Base-by-base conservation (phyloP, 345 rosid genomes). In the Heritiera fomes region DNA sequence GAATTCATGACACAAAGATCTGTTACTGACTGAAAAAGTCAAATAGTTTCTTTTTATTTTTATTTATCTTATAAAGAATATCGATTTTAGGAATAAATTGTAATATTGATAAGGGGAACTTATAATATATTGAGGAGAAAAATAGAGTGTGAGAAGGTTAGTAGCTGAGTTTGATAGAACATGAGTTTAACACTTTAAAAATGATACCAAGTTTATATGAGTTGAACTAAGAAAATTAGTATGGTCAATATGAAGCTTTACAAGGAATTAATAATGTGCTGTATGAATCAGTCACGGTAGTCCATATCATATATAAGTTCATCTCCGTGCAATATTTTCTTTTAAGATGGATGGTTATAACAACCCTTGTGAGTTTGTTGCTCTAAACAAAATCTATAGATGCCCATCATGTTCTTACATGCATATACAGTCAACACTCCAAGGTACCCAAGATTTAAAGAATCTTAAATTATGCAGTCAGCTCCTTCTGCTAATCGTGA, bases 121-220 rank as follows among this genome's bases (percentile, higher is more conserved):
- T 69, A 40, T 46, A 23, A 61, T 3, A 50, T 49, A 70, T 28
- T 7, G 41, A 49, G 1, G 64, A 56, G 43, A 50, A 15, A 50
- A 71, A 71, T 71, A 52, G 43, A 14, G 3, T 49, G 55, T 23
- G 13, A 71, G 75, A 70, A 70, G 45, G 75, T 60, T 71, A 50
- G 59, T 50, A 30, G 41, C 58, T 50, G 45, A 30, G 60, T 71
- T 71, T 71, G 75, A 32, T 66, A n/a, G 50, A 63, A 41, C 30
- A 8, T 41, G 30, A 66, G 50, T 41, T 41, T 5, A 66, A 66
- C 46, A n/a, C n/a, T 66, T 66, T 66, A 41, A 41, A 66, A 66
- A 10, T 41, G n/a, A 18, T 43, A 13, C 43, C 67, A 32, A 5
- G 67, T 34, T 30, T 32, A 63, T 58, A 58, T 28, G 38, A 60